Percentiles rank a stretch among this genome's conserved stretches.
phyloP scores from a whole-genome alignment of 164 flowering plant species.

The Vitis riparia region DNA sequence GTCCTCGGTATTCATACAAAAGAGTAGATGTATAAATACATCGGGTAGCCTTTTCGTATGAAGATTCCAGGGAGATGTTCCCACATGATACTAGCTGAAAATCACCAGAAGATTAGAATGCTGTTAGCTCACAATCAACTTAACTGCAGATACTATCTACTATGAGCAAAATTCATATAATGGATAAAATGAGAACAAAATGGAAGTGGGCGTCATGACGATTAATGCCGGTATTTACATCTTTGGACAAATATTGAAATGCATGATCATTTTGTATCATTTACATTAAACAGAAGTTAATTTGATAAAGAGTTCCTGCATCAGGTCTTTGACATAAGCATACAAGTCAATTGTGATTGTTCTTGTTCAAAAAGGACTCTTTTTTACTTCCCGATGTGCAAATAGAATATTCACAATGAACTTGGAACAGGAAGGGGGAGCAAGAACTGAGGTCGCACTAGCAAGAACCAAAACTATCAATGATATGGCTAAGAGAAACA shows the following conservation, averaged over 20 bases:
- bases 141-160: neutral
- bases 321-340: neutral
- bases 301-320: neutral
- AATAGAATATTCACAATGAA: no score
- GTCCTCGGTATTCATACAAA: conserved; percentile 47
- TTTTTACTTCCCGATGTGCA: no score
- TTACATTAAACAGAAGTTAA: neutral
- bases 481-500: no score
- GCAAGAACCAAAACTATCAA: no score
- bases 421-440: no score
- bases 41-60: conserved; percentile 55
- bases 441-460: no score
- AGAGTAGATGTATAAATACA: conserved; percentile 65
- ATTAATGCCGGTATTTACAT: neutral
- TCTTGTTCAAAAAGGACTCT: no score
- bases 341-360: no score
- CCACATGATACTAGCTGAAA: conserved; percentile 68
- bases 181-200: neutral
- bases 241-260: neutral
- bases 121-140: neutral
- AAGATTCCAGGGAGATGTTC: conserved; percentile 55
- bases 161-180: neutral
- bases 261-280: neutral
- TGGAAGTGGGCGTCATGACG: neutral
- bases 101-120: conserved; percentile 12